Conservation (phyloP, 1,284 basidiomycete genomes). For the Moniliella sp. region DNA sequence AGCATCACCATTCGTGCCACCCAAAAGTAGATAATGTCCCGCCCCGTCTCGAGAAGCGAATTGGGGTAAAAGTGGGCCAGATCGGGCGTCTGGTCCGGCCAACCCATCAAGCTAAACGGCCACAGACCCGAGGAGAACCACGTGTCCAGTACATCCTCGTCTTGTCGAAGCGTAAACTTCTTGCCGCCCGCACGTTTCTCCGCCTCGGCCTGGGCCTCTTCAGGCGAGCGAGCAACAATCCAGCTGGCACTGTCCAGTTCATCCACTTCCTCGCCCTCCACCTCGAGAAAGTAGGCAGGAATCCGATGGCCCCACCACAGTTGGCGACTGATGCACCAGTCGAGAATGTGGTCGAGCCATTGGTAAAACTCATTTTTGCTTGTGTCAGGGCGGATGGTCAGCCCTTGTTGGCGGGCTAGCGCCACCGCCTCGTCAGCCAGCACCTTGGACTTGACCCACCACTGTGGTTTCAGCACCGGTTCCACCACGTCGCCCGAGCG, state of each 20-base stretch:
- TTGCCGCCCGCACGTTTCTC: constrained; percentile 49
- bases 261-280: too few species aligned
- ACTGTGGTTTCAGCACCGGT: constrained; percentile 86
- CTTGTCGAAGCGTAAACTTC: constrained; percentile 61
- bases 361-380: constrained; percentile 87
- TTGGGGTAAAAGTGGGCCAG: constrained; percentile 57
- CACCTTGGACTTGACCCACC: constrained; percentile 91
- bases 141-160: constrained; percentile 91
- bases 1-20: constrained; percentile 94
- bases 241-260: too few species aligned
- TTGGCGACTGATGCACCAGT: constrained; percentile 97
- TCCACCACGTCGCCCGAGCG: constrained; percentile 69
- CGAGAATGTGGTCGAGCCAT: constrained; percentile 87
- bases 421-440: constrained; percentile 52
- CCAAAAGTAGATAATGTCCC: constrained; percentile 99
- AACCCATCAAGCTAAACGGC: constrained; percentile 94
- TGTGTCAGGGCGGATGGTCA: constrained; percentile 52
- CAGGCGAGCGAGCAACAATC: constrained; percentile 66
- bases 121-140: constrained; percentile 97
- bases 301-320: constrained; percentile 97
- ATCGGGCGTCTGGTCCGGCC: constrained; percentile 67
- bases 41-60: constrained; percentile 78
- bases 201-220: constrained; percentile 62
- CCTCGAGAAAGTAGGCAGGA: constrained; percentile 76
- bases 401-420: constrained; percentile 44